phyloP scores from a whole-genome alignment of 164 flowering plant genomes.

The Houttuynia cordata region DNA sequence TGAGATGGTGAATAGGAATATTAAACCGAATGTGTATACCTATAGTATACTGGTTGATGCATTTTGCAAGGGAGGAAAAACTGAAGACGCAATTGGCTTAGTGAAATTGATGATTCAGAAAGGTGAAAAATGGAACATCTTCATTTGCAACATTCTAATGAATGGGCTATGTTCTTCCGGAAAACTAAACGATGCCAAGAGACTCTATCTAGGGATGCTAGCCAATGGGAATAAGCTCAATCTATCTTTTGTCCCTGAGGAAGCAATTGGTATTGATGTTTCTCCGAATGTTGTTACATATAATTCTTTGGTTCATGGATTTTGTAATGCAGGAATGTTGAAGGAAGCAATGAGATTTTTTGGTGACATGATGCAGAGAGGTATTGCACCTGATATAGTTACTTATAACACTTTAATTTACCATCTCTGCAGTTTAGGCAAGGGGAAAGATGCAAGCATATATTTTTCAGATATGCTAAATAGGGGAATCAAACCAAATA shows the following conservation, averaged over 20 bases:
- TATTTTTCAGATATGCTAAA: slow-evolving; percentile 5
- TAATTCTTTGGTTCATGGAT: too few species aligned
- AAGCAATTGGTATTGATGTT: too few species aligned
- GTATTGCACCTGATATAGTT: slow-evolving; percentile 4
- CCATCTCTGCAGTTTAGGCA: slow-evolving; percentile 2
- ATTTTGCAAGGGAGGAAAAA: slow-evolving; percentile 6
- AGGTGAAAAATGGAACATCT: slow-evolving; percentile 1
- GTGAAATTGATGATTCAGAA: slow-evolving; percentile 3
- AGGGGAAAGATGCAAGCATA: slow-evolving; percentile 4
- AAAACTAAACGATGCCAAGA: slow-evolving; percentile 18
- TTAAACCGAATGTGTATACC: slow-evolving; percentile 6
- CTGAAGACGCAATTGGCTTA: slow-evolving; percentile 4
- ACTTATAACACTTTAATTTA: slow-evolving; percentile 6
- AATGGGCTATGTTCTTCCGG: slow-evolving; percentile 8
- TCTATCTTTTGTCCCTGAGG: too few species aligned
- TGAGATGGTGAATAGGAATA: slow-evolving; percentile 2
- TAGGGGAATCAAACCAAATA: slow-evolving; percentile 2
- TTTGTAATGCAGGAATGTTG: too few species aligned
- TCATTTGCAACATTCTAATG: slow-evolving; percentile 8
- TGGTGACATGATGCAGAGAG: not conserved
- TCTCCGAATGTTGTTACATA: too few species aligned
- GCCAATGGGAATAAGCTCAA: too few species aligned
- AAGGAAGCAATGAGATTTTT: too few species aligned
- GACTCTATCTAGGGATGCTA: slow-evolving; percentile 10
- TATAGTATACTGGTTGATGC: slow-evolving; percentile 5